phyloP scores from a whole-genome alignment of 768 basidiomycete species.

The Hygrophorus pudorinus region DNA sequence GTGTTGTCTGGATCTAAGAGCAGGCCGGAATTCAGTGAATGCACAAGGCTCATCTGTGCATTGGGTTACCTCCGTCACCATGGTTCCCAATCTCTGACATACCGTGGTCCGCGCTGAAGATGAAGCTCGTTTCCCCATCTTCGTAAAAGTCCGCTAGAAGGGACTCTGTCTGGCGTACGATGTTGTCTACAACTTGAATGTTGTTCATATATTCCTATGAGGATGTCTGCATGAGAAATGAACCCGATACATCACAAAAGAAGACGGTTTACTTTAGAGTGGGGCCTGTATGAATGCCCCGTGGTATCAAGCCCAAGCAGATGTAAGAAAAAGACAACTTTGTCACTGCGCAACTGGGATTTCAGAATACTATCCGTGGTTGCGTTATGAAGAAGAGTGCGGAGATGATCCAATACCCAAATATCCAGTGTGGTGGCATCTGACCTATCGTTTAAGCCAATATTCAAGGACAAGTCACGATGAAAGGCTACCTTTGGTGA shows the following conservation, averaged over 20 bases:
- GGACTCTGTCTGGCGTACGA: conserved; percentile 57
- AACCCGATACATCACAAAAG: neutral
- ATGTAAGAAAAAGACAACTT: conserved; percentile 75
- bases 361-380: conserved; percentile 40
- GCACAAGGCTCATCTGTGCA: neutral
- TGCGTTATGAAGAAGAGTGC: conserved; percentile 51
- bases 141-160: conserved; percentile 55
- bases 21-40: neutral
- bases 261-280: conserved; percentile 46
- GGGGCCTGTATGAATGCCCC: conserved; percentile 78
- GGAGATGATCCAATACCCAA: conserved; percentile 73
- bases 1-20: conserved; percentile 75
- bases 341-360: conserved; percentile 40
- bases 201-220: conserved; percentile 77
- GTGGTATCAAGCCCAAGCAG: conserved; percentile 80
- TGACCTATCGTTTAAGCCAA: conserved; percentile 14
- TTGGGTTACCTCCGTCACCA: conserved; percentile 62
- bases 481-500: conserved; percentile 55
- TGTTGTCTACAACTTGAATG: conserved; percentile 66
- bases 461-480: neutral
- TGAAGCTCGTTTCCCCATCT: conserved; percentile 59
- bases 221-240: neutral
- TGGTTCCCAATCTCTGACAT: conserved; percentile 88
- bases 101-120: conserved; percentile 86
- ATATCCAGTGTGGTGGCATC: conserved; percentile 71